Conservation (phyloP, 2,329 filamentous ascomycete genomes). For the Penicillium vulpinum region DNA sequence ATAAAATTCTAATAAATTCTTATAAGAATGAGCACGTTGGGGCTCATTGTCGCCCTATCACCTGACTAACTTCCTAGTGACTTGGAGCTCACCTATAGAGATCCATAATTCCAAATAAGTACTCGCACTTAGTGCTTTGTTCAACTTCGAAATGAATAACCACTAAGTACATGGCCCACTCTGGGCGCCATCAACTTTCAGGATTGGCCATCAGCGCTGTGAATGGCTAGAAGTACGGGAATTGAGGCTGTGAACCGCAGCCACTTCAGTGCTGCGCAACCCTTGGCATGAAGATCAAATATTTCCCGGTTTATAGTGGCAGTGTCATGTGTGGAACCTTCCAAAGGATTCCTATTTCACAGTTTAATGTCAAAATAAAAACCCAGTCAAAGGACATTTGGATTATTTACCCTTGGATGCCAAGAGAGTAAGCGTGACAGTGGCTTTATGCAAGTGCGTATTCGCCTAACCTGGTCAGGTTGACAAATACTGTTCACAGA, state of each 20-base stretch:
- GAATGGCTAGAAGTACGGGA: not conserved
- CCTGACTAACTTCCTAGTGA: too few relatives aligned
- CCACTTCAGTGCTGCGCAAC: too few relatives aligned
- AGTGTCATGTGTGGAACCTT: not conserved
- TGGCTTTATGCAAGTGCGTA: conserved; percentile 2
- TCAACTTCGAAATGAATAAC: not conserved
- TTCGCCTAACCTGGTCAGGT: not conserved
- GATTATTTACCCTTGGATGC: not conserved
- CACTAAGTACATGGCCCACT: not conserved
- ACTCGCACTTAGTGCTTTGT: too few relatives aligned
- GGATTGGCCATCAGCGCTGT: not conserved
- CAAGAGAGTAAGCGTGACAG: not conserved
- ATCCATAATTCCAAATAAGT: too few relatives aligned
- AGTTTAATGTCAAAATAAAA: too few relatives aligned
- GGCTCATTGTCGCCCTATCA: too few relatives aligned
- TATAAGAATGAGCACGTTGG: too few relatives aligned
- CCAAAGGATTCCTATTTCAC: not conserved
- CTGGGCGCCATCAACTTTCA: not conserved
- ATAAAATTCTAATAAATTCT: not conserved
- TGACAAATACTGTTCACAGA: not conserved
- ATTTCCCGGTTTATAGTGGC: too few relatives aligned
- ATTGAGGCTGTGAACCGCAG: not conserved
- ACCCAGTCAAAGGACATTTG: too few relatives aligned
- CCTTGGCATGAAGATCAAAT: not conserved
- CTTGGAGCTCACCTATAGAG: too few relatives aligned